Base-by-base conservation (phyloP, 768 basidiomycete genomes). In the Psilocybe cyanescens region DNA sequence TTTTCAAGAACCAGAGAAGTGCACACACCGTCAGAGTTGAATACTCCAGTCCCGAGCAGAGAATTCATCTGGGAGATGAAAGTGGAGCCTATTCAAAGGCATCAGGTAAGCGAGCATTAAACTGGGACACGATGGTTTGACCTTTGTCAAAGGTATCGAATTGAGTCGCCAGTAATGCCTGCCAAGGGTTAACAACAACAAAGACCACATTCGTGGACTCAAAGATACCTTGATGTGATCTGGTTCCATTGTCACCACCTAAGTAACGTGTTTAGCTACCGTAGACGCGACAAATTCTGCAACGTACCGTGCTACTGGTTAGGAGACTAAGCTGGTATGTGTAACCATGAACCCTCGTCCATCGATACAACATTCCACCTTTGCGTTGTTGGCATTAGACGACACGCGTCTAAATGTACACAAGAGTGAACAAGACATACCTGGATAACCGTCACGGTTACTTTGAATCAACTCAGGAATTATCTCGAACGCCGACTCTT, bases 1-100 rank as follows among this genome's bases (percentile, higher is more conserved):
- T 45, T 51, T 44, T 6, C 29, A 9, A 24, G 11, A 54, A 55
- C 1, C n/a, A 60, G 2, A 39, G 45, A 28, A 59, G 60, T 31
- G 46, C 6, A 61, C 72, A 11, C 65, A 81, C 84, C 85, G 72
- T 87, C 84, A 2, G 83, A 80, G 64, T 84, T 85, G 74, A 88
- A 88, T 0, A 88, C 81, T 0, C 86, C 86, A 2, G 78, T 77
- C 0, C 86, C 86, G 7, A 86, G 75, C 12, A 83, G 68, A 3
- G 76, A 71, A 24, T 67, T 48, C 41, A 80, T 58, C 58, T 73
- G 71, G 3, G 49, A 58, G 35, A 62, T 68, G 30, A 72, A 65
- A 3, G 65, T 55, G 7, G 74, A 69, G 14, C 79, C 77, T 65
- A 49, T 39, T 28, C 14, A 12, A 29, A 7, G 3, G 17, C 16